Percentiles rank a stretch among this genome's conserved stretches.
Evolutionary conservation across 192 early-diverging fungal genomes (phyloP).

Genomic region (Backusella tarrabulga): DNA sequence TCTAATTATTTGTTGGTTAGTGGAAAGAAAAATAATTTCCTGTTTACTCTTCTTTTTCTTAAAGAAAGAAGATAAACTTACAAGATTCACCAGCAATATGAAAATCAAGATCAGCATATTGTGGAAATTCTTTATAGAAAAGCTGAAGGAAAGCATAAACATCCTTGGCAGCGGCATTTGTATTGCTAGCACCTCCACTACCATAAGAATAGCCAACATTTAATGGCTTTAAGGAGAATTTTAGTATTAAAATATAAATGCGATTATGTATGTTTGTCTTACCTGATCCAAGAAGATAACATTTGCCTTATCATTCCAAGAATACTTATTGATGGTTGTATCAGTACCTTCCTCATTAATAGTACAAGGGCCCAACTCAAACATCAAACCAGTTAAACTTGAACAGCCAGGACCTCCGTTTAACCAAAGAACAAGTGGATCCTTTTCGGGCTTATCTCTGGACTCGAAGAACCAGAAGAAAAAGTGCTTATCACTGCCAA

Average conservation of each 20-base stretch:
- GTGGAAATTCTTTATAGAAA: slow-evolving; percentile 82
- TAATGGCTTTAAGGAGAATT: slow-evolving; percentile 54
- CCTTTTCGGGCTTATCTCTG: slow-evolving; percentile 69
- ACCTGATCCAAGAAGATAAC: slow-evolving; percentile 82
- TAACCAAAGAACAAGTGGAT: slow-evolving; percentile 47
- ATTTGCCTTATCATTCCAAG: slow-evolving; percentile 93
- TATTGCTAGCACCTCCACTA: slow-evolving; percentile 65
- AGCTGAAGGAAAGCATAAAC: slow-evolving; percentile 95
- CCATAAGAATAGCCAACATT: slow-evolving; percentile 96
- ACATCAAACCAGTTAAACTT: slow-evolving; percentile 36
- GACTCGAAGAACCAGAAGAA: slow-evolving; percentile 99
- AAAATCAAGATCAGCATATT: slow-evolving; percentile 81
- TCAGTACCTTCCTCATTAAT: slow-evolving; percentile 77
- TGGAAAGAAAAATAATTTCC: background rate
- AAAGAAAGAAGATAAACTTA: slow-evolving; percentile 31
- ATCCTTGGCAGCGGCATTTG: slow-evolving; percentile 83
- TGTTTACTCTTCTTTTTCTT: background rate
- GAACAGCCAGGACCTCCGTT: slow-evolving; percentile 45
- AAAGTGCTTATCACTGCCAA: slow-evolving; percentile 73
- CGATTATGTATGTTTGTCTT: background rate
- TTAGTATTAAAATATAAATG: background rate
- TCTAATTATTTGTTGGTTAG: slow-evolving; percentile 32
- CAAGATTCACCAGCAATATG: slow-evolving; percentile 86
- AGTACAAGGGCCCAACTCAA: slow-evolving; percentile 63
- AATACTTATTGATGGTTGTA: slow-evolving; percentile 70